Conservation (phyloP, 2,329 filamentous ascomycete species). For the Curvularia eragrostidis region DNA sequence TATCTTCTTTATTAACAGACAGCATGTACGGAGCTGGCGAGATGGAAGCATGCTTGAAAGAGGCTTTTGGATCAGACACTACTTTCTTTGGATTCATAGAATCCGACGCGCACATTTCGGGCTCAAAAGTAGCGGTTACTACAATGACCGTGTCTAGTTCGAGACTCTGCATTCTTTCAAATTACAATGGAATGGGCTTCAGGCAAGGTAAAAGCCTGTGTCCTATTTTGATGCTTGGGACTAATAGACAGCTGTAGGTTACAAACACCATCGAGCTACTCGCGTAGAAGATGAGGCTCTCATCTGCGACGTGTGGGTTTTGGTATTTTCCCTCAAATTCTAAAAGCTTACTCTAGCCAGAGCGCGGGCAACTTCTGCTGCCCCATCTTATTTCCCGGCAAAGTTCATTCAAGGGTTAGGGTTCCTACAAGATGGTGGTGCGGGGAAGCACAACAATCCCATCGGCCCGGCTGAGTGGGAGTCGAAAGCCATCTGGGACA, state of each 20-base stretch:
- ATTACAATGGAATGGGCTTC: slow-evolving; percentile 21
- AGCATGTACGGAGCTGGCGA: slow-evolving; percentile 38
- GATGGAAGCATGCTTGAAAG: slow-evolving; percentile 43
- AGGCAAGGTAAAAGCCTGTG: slow-evolving; percentile 12
- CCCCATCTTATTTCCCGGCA: slow-evolving; percentile 21
- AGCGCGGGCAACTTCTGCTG: slow-evolving; percentile 20
- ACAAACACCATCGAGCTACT: slow-evolving; percentile 18
- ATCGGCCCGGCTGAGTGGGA: slow-evolving; percentile 20
- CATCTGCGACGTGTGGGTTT: slow-evolving; percentile 19
- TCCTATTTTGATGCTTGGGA: background rate
- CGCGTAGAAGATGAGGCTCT: slow-evolving; percentile 14
- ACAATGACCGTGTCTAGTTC: slow-evolving; percentile 14
- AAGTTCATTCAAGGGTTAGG: slow-evolving; percentile 23
- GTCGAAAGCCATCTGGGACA: slow-evolving; percentile 20
- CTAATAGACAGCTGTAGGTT: slow-evolving; percentile 15
- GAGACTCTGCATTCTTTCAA: slow-evolving; percentile 24
- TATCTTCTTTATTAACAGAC: slow-evolving; percentile 11
- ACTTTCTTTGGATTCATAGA: slow-evolving; percentile 14
- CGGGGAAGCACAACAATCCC: slow-evolving; percentile 20
- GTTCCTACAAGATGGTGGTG: slow-evolving; percentile 19
- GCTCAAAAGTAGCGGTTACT: slow-evolving; percentile 22
- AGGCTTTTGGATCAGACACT: slow-evolving; percentile 14
- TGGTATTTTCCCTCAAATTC: background rate
- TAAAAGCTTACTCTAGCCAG: slow-evolving; percentile 8
- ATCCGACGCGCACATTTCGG: slow-evolving; percentile 5